These are phyloP conservation scores for Diaporthe capsici DNA, from an alignment of 2,329 filamentous ascomycete species.

Conservation along the genomic window DNA sequence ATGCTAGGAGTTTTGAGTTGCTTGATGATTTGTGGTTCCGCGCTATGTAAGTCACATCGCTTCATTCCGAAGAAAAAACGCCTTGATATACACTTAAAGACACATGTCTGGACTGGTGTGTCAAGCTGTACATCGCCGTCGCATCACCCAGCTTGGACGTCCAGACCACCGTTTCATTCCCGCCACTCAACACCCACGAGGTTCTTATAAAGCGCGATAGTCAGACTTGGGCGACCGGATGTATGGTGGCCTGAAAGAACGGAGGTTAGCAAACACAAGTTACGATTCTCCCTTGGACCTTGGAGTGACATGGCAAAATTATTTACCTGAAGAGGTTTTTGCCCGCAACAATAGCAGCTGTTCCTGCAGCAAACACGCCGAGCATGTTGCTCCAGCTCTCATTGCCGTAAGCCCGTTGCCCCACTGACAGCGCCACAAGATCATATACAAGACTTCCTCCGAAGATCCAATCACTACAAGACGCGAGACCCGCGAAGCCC, in stretches of 20 bases:
- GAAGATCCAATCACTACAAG: conserved; percentile 71
- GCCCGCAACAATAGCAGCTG: conserved; percentile 65
- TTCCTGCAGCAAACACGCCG: conserved; percentile 64
- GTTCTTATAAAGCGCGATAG: conserved; percentile 1
- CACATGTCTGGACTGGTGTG: not conserved
- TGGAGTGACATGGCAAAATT: no score
- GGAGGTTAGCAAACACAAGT: not conserved
- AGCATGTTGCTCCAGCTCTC: conserved; percentile 65
- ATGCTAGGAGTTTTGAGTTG: no score
- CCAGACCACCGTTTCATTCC: no score
- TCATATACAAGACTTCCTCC: conserved; percentile 72
- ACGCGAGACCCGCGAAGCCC: conserved; percentile 64
- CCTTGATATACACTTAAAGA: no score
- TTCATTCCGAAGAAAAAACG: not conserved
- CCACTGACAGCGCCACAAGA: conserved; percentile 66
- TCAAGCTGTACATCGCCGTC: not conserved
- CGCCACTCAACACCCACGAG: not conserved
- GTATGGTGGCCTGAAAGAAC: conserved; percentile 40
- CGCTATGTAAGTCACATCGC: not conserved
- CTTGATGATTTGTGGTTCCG: not conserved
- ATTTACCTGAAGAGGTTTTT: conserved; percentile 65
- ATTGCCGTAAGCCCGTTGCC: conserved; percentile 61
- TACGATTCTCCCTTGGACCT: not conserved
- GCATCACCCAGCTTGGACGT: no score
- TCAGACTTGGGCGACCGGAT: conserved; percentile 8